Base-by-base conservation (phyloP, 108 stramenopile genomes). In the Cyclotella choctawhatcheeana region DNA sequence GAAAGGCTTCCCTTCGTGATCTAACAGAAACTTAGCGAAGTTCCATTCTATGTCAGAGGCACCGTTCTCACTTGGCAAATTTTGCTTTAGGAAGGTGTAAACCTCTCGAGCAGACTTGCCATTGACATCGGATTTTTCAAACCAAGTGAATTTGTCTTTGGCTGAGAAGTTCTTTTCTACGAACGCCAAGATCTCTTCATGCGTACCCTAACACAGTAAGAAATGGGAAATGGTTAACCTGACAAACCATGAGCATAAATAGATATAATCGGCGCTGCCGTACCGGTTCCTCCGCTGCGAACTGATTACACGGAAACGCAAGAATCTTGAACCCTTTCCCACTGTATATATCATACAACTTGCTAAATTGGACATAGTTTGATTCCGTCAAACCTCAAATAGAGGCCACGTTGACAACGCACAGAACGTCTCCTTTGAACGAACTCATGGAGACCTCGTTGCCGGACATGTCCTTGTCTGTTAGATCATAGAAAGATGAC, bases 281-380 rank as follows among this genome's bases (percentile, higher is more conserved):
- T 34, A 81, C 83, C 17, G 89, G 89, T 58, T 93, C 92, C 73
- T 93, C 89, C 10, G 45, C 80, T 30, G 85, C 86, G 56, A 93
- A 93, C 44, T 93, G 89, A 64, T 90, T 88, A 69, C 88, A 93
- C 4, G 92, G 92, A 71, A 93, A 93, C 18, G 92, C 92, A 3
- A 90, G 77, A 64, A 93, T 74, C 44, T 89, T 82, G 56, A 93
- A 70, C 0, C 86, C 88, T 69, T 69, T 72, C 4, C 30, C 45
- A 40, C 69, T 74, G 64, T 76, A 88, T 24, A 85, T 79, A 65
- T 93, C 89, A 67, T 63, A 76, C 3, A 83, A 21, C 58, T 76
- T 79, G 14, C 60, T 44, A 34, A 83, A 75, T 61, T 83, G 73
- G 77, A 64, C 74, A 73, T 83, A 83, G 74, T 83, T 77, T 47